phyloP scores from a whole-genome alignment of 1,284 basidiomycete genomes.

The Retiboletus fuscus region DNA sequence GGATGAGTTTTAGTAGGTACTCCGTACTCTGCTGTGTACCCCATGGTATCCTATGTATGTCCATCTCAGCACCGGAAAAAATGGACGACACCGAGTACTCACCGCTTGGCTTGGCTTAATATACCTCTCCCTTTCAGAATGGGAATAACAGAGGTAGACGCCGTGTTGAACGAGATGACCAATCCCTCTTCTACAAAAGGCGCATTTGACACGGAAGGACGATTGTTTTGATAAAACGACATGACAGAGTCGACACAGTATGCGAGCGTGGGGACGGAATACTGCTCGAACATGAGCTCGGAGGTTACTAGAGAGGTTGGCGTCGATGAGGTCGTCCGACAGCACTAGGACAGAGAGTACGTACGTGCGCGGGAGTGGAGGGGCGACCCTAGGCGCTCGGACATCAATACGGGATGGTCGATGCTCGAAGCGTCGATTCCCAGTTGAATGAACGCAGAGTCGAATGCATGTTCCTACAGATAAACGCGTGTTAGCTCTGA shows the following conservation, averaged over 20 bases:
- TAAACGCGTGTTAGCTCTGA: conserved; percentile 10
- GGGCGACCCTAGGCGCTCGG: conserved; percentile 91
- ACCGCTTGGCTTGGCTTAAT: conserved; percentile 88
- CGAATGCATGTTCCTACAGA: conserved; percentile 90
- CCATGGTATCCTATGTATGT: conserved; percentile 83
- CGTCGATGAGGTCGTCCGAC: background rate
- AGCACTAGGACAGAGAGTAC: conserved; percentile 48
- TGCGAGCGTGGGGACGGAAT: conserved; percentile 86
- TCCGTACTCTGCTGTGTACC: conserved; percentile 92
- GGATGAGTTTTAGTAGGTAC: conserved; percentile 84
- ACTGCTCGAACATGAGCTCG: conserved; percentile 96
- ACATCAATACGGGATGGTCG: conserved; percentile 93
- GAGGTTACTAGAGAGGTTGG: conserved; percentile 71
- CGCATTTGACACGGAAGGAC: conserved; percentile 44
- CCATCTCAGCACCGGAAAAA: conserved; percentile 15
- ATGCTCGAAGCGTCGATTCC: conserved; percentile 85
- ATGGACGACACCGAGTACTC: conserved; percentile 32
- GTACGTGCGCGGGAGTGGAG: conserved; percentile 87
- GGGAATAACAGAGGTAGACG: conserved; percentile 89
- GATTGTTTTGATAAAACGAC: conserved; percentile 87
- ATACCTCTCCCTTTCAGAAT: conserved; percentile 84
- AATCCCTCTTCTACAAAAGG: conserved; percentile 77
- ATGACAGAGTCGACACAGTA: conserved; percentile 94
- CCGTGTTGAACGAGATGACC: conserved; percentile 86
- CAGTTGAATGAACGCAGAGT: conserved; percentile 91